Base-by-base conservation (phyloP, 2,329 filamentous ascomycete species). In the Fusarium chlamydosporum region DNA sequence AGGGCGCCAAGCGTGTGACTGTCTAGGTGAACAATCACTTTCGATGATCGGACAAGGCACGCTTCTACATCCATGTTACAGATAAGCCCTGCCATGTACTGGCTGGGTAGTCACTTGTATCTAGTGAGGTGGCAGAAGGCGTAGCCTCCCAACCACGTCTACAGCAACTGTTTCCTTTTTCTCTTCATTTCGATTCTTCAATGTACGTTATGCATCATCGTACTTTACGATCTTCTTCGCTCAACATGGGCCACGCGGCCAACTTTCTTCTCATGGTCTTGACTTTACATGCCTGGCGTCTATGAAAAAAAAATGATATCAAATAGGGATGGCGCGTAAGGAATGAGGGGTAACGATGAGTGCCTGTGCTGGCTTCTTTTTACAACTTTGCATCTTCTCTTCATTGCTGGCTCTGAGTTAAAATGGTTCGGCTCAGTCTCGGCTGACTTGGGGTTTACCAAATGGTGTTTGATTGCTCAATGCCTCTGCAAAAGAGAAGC, bases 161-260 rank as follows among this genome's bases (percentile, higher is more conserved):
- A 58, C 71, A 61, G 56, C 56, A 61, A 56, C 48, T 48, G 62
- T 61, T 71, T 63, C 35, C 51, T 59, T 66, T 68, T 56, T 66
- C 59, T 70, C 43, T 68, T 65, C 67, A 72, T 73, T 78, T 77
- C 74, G 65, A 74, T 79, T 78, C 74, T 51, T 78, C 70, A 62
- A 68, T 79, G 77, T 79, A 80, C 71, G 72, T 77, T 78, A 75
- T 74, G 75, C 68, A 66, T 72, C 60, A 69, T 60, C 76, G 72
- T 76, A 77, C 71, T 71, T 75, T 68, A 75, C 75, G 73, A 78
- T 76, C 68, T 74, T 76, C 73, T 73, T 74, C 69, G 55, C 59
- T 67, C 57, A 64, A 72, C 61, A 68, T 64, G 68, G 69, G 61
- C 70, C 70, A 54, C 54, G 63, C 62, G 71, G 69, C 59, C 71